Base-by-base conservation (phyloP, 164 flowering plant species). In the Amborella trichopoda region DNA sequence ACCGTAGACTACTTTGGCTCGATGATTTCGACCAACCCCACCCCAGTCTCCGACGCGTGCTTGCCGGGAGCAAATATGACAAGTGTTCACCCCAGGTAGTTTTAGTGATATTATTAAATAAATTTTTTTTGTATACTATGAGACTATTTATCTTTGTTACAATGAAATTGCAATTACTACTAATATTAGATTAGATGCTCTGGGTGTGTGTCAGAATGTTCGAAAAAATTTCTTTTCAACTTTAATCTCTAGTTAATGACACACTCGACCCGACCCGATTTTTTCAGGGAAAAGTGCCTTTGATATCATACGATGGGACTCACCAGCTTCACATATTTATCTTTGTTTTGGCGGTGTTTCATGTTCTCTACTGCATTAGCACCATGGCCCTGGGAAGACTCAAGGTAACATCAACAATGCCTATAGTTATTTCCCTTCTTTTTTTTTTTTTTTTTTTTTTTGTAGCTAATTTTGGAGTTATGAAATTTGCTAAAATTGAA, bases 311-410 rank as follows among this genome's bases (percentile, higher is more conserved):
- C 24, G n/a, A 26, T 13, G 89, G 78, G 0, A 66, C 81, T 3
- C 78, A 81, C 48, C 82, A 81, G 21, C 83, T 84, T 5, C 94
- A 84, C 48, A 76, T 76, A 6, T 81, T 85, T 64, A 85, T 81
- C 27, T 84, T 79, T 48, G 73, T 66, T 0, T 54, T 84, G 50
- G 87, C 84, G 1, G 47, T 77, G 19, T 70, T 55, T 20, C 95
- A 81, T 21, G 71, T 84, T 2, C 65, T 79, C 26, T 77, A 78
- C 27, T 77, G 87, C 38, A 44, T 74, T 6, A 5, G 64, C 23
- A 81, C 86, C 17, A 38, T 79, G 76, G 74, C 68, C 17, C 39
- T 81, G 55, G 81, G 90, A 2, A 57, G 77, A 61, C 53, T 53
- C 23, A 79, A 81, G 85, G 90, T 77, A 57, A 37, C 1, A 54